phyloP scores from a whole-genome alignment of 495 filamentous ascomycete genomes.

The Aspergillus sparsus region DNA sequence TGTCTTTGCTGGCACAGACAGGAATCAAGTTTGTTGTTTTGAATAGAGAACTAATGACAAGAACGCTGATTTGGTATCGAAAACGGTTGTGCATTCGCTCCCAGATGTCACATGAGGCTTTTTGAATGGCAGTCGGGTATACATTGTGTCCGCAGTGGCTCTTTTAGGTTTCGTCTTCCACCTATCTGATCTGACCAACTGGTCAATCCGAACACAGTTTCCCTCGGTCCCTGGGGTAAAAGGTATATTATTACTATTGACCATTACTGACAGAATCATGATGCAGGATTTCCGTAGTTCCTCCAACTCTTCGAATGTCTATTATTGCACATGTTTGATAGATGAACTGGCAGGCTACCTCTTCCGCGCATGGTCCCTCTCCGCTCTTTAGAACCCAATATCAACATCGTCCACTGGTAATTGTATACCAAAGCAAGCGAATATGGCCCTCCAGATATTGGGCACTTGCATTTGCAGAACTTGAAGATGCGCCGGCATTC shows the following conservation, averaged over 20 bases:
- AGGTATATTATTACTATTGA: neutral
- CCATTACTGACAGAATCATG: neutral
- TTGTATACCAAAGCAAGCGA: neutral
- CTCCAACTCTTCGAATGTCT: neutral
- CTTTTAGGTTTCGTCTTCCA: neutral
- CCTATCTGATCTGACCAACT: constrained; percentile 1
- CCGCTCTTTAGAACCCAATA: neutral
- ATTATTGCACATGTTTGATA: constrained; percentile 3
- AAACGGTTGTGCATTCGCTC: neutral
- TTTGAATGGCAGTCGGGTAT: neutral
- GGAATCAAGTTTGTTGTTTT: neutral
- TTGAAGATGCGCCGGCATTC: neutral
- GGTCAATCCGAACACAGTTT: neutral
- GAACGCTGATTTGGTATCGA: neutral
- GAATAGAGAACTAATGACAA: neutral
- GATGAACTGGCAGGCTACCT: constrained; percentile 5
- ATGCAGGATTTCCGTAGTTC: too few species aligned
- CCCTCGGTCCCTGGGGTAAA: neutral
- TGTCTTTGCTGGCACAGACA: neutral
- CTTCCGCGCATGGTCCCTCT: neutral
- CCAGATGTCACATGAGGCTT: neutral
- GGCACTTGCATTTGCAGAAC: constrained; percentile 8
- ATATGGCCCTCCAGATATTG: neutral
- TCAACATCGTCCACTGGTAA: neutral
- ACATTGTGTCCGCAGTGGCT: neutral